Base-by-base conservation (phyloP, 73 alveolate genomes). In the Paramecium primaurelia region DNA sequence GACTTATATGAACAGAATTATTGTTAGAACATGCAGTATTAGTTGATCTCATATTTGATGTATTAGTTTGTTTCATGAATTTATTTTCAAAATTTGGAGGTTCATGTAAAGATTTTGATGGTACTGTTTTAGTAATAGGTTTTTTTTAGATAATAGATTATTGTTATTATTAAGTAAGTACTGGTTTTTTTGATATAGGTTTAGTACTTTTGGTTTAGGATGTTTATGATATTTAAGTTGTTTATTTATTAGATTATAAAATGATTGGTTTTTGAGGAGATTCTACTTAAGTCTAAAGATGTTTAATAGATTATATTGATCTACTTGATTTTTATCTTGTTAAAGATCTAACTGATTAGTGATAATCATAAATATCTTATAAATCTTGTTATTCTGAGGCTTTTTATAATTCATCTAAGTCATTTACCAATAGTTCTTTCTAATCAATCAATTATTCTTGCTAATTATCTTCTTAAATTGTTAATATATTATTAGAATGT, bases 281-380 rank as follows among this genome's bases (percentile, higher is more conserved):
- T 59, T 59, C 77, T 16, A 59, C 18, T 18, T 59, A 59, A 22
- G 77, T 59, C 9, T 59, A 10, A 9, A 59, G 16, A 59, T 25
- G 77, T 22, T 20, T 20, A 20, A 59, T 59, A 0, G 77, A 59
- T 40, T 77, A 44, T 1, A 77, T 37, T 12, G 89, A 77, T 77
- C 18, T 18, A 25, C 37, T 34, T 38, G 89, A 77, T 77, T 77
- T 34, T 77, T 77, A n/a, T 40, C 89, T 77, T 20, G 89, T 77
- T 25, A 77, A 20, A 14, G 89, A 77, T 38, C 89, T 77, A n/a
- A 77, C 89, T 77, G 89, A 77, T 40, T 77, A 40, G 42, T 38
- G 20, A 38, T 26, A 77, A n/a, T 77, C 89, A 20, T 59, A 59
- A 10, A 8, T 22, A 8, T 40, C 64, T 11, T 71, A 18, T 71